Evolutionary conservation across 2,329 filamentous ascomycete genomes (phyloP).

Genomic region (Nigrograna mackinnonii): DNA sequence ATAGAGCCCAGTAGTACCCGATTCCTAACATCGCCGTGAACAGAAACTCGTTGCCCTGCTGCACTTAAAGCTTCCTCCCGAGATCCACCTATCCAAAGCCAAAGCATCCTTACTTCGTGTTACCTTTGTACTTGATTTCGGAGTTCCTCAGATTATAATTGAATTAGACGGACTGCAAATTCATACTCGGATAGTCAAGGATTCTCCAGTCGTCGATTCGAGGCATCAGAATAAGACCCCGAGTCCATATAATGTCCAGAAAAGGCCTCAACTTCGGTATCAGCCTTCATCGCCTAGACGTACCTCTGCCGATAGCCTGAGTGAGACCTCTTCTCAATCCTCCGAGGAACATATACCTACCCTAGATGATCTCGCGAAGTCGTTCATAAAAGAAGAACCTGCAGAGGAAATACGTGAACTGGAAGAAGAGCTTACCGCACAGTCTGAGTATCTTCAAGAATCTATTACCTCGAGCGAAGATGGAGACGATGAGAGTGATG

Average conservation of each 20-base stretch:
- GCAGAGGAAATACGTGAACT: slow-evolving; percentile 67
- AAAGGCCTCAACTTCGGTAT: no score
- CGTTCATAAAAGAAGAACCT: slow-evolving; percentile 75
- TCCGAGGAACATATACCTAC: slow-evolving; percentile 60
- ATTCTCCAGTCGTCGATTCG: slow-evolving; percentile 6
- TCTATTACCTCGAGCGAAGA: slow-evolving; percentile 65
- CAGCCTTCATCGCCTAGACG: slow-evolving; percentile 11
- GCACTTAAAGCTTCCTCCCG: slow-evolving; percentile 66
- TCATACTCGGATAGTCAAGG: slow-evolving; percentile 44
- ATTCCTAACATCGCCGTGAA: no score
- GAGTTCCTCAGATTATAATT: slow-evolving; percentile 78
- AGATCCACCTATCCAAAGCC: slow-evolving; percentile 73
- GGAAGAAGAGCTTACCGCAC: slow-evolving; percentile 68
- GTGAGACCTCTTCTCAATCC: slow-evolving; percentile 26
- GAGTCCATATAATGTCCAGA: slow-evolving; percentile 2
- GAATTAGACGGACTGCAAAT: slow-evolving; percentile 83
- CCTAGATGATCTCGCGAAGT: slow-evolving; percentile 73
- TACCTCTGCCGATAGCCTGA: slow-evolving; percentile 9
- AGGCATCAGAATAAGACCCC: slow-evolving; percentile 8
- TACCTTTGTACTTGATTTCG: slow-evolving; percentile 86
- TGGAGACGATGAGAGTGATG: slow-evolving; percentile 62
- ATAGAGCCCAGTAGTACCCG: no score
- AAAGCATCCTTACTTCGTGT: slow-evolving; percentile 76
- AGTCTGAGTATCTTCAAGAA: slow-evolving; percentile 64
- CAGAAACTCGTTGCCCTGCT: slow-evolving; percentile 80